Conservation (phyloP, 345 rosid species). For the Angophora floribunda region DNA sequence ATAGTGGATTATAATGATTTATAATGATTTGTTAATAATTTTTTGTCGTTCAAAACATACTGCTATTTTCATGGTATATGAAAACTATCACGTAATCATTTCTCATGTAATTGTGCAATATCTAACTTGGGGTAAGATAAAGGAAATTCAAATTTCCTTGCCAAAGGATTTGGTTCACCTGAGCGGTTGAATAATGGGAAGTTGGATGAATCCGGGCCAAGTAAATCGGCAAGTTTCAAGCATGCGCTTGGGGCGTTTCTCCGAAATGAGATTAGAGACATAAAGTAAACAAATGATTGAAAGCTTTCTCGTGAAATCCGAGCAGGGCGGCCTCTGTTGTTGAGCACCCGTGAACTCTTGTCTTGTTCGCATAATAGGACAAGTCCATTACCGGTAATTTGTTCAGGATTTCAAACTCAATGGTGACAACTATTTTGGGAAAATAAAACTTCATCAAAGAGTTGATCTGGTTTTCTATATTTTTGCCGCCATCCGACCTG, state of each 20-base stretch:
- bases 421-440: no score
- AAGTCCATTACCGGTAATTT: fast-evolving
- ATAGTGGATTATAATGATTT: no score
- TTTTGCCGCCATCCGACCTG: no score
- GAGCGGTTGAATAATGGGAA: background rate
- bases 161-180: background rate
- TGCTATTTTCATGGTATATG: no score
- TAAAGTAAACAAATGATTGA: background rate
- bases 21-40: no score
- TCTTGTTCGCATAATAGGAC: background rate
- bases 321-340: background rate
- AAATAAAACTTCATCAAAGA: no score
- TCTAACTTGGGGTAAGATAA: background rate
- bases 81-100: no score
- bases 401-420: no score
- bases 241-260: background rate
- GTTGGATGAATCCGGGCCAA: background rate
- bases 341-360: background rate
- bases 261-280: background rate
- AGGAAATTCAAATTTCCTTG: background rate
- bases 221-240: background rate
- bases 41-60: no score
- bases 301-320: background rate
- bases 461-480: no score
- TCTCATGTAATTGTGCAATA: background rate